Base-by-base conservation (phyloP, 208 protist species). In the Leishmania guyanensis region DNA sequence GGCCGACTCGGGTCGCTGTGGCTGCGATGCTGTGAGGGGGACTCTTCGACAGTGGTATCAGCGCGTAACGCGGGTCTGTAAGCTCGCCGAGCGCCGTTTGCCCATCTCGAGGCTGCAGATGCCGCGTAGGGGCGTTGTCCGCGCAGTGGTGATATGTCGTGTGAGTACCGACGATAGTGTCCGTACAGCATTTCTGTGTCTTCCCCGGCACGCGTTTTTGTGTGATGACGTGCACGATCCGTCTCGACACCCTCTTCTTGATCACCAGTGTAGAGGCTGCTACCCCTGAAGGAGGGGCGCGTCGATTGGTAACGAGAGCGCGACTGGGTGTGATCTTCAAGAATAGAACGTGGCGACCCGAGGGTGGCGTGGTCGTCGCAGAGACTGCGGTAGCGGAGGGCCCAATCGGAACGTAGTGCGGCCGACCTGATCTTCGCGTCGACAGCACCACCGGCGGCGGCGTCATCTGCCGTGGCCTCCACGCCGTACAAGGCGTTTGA, bases 1-100 rank as follows among this genome's bases (percentile, higher is more conserved):
- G 85, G 86, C 20, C 79, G 46, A 16, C 46, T 72, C 10, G 75
- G 54, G 39, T 39, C 36, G 77, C 74, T 81, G 71, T 39, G 36
- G 33, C 50, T 69, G 70, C 81, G 81, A n/a, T 60, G 33, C 22
- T 69, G 14, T 22, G 39, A 36, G 50, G 65, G 0, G 22, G 62
- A 5, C 8, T 20, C 60, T 9, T 50, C 10, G 46, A 9, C 48
- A 48, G 39, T 29, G 81, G 68, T 36, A 0, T 33, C 60, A 6
- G 72, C 39, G 29, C 62, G 22, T 60, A 69, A 39, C 20, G 68
- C 29, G 16, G 75, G 64, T 46, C 51, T 64, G 60, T 26, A 72
- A 16, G 50, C 56, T 26, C 60, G 58, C 5, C 50, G 70, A 48
- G 56, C 33, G 6, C 70, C 71, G 50, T 77, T 51, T 5, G 76